Conservation (phyloP, 495 filamentous ascomycete species). For the Xylaria flabelliformis region DNA sequence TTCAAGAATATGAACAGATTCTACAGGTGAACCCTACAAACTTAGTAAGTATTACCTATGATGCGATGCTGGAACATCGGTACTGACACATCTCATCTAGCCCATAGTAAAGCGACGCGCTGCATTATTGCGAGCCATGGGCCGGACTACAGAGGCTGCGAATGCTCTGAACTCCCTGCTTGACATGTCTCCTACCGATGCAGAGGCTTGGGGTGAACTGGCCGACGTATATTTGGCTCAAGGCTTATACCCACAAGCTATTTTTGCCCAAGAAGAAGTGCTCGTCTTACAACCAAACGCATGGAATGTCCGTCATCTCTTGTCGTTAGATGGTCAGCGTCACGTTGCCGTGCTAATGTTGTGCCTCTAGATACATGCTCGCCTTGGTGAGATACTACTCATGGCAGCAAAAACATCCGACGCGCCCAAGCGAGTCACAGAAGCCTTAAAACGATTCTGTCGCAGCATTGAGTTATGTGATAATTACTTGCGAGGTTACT, state of each 20-base stretch:
- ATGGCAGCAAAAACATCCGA: conserved; percentile 63
- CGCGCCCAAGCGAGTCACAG: conserved; percentile 61
- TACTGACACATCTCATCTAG: conserved; percentile 51
- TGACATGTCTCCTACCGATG: conserved; percentile 85
- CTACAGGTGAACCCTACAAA: conserved; percentile 79
- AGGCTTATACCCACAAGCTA: conserved; percentile 78
- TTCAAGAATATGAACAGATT: conserved; percentile 78
- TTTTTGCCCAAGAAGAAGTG: conserved; percentile 90
- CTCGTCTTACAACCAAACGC: conserved; percentile 88
- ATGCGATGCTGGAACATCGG: conserved; percentile 3
- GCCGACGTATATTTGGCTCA: conserved; percentile 81
- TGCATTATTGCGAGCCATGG: conserved; percentile 77
- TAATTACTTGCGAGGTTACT: conserved; percentile 89
- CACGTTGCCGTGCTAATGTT: conserved; percentile 35
- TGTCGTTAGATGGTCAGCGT: neutral
- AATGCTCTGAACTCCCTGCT: conserved; percentile 74
- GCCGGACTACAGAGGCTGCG: conserved; percentile 72
- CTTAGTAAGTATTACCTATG: conserved; percentile 61
- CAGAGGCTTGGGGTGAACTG: conserved; percentile 93
- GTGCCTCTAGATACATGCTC: conserved; percentile 75
- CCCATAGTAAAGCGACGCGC: conserved; percentile 86
- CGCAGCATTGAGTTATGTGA: conserved; percentile 93
- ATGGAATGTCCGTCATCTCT: conserved; percentile 76
- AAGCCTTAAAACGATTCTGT: conserved; percentile 82
- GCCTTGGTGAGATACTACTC: conserved; percentile 82